Evolutionary conservation across 768 basidiomycete species (phyloP).

Genomic region (Lactarius indigo): DNA sequence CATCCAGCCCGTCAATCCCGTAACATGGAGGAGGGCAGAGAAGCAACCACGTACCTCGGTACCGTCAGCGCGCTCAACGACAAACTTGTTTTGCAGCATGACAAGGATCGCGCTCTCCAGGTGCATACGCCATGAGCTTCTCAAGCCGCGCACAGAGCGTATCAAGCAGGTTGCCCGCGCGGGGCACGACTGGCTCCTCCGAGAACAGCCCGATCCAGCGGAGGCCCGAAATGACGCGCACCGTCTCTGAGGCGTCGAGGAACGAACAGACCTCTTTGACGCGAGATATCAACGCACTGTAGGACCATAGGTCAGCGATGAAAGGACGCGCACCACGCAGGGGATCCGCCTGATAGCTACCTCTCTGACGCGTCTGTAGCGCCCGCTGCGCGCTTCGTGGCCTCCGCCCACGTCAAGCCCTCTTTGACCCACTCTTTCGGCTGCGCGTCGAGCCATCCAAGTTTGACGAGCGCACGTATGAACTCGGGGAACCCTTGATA

Average conservation of each 20-base stretch:
- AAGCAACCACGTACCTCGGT: slow-evolving; percentile 43
- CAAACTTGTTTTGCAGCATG: slow-evolving; percentile 98
- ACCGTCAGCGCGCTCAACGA: slow-evolving; percentile 87
- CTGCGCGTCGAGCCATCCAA: slow-evolving; percentile 80
- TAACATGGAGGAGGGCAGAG: too few relatives aligned
- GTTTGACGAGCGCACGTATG: slow-evolving; percentile 77
- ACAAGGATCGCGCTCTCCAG: slow-evolving; percentile 92
- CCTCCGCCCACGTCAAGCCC: slow-evolving; percentile 78
- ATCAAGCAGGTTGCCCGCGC: slow-evolving; percentile 80
- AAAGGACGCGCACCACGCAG: background rate
- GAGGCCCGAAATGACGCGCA: slow-evolving; percentile 83
- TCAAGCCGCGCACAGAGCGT: slow-evolving; percentile 91
- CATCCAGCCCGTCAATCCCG: slow-evolving; percentile 6
- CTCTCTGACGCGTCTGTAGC: slow-evolving; percentile 66
- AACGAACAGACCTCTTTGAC: slow-evolving; percentile 70
- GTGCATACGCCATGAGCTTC: slow-evolving; percentile 86
- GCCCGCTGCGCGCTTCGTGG: slow-evolving; percentile 70
- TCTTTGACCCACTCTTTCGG: slow-evolving; percentile 75
- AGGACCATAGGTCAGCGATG: background rate
- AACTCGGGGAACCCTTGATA: slow-evolving; percentile 98
- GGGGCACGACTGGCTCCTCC: slow-evolving; percentile 51
- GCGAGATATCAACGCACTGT: slow-evolving; percentile 67
- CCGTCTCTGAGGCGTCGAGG: slow-evolving; percentile 64
- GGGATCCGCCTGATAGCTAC: slow-evolving; percentile 37
- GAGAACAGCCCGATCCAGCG: slow-evolving; percentile 95